Base-by-base conservation (phyloP, 129 eudicot genomes). In the Solidago caesia region DNA sequence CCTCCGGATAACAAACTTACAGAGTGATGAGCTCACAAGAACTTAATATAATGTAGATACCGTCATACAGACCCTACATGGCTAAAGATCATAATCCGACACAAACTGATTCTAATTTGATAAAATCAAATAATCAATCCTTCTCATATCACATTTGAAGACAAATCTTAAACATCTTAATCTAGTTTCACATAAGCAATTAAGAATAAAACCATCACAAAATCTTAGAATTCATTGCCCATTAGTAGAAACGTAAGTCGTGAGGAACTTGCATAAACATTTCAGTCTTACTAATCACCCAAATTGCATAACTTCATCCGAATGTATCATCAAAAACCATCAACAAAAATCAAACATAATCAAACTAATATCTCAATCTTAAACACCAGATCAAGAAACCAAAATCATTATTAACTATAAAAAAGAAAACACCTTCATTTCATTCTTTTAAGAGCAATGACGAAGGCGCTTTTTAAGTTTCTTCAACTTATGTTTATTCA, bases 401-500 rank as follows among this genome's bases (percentile, higher is more conserved):
- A 29, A 5, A n/a, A 44, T 55, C 33, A 29, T 73, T 27, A 25
- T 73, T 26, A 14, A 48, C 42, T 12, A 66, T 44, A 77, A 60
- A 6, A 21, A 61, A 61, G 8, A 6, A 7, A 15, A 6, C 29
- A 56, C 27, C 61, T 16, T 56, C 10, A 21, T 56, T 13, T 55
- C 61, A 59, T 55, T 65, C 13, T 5, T 55, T 55, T 16, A 80
- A 4, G 77, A 68, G 72, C 80, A 80, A 60, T 80, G 80, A 64
- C 94, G 72, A 45, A 87, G 89, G 3, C 93, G 85, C 87, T 85
- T 92, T 79, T 96, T 85, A 11, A 92, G 88, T 87, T 92, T 92
- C 88, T 81, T 92, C 73, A 87, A 74, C 79, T 92, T 89, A 70
- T 92, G 96, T 81, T 89, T 92, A 68, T 89, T 92, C 98, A 89